Evolutionary conservation across 192 early-diverging fungal species (phyloP), one percentile per base, ranked within the genome.

Genomic region (Diversispora epigaea): DNA sequence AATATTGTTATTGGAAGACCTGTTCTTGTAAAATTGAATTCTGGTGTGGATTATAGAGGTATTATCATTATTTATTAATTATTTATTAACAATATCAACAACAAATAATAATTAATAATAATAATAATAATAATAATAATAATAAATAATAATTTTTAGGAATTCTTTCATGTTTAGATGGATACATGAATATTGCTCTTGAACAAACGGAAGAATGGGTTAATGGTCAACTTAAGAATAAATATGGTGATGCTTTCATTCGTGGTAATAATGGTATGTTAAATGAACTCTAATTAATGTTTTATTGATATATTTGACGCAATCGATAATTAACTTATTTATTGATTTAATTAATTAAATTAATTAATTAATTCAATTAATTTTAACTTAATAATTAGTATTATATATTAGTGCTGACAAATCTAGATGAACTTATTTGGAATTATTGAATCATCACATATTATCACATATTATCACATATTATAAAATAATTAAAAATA

Each of bases 171-270:
- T 96, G 95, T 80, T 79, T 99, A 71, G 96, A 99, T 79, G 94
- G 95, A 11, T 98, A 94, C 74, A 94, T 94, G 96, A 97, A 99
- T 83, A 96, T 99, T 85, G 97, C 95, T 12, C 72, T 99, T 79
- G 97, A 97, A 83, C 88, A 95, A 70, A 97, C 96, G 6, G 91
- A 97, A 76, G 97, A 99, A 82, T 97, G 92, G 66, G 96, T 97
- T 40, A 91, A 96, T 78, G 97, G 97, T n/a, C 84, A 92, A 67
- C 82, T 94, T 44, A 96, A 92, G 72, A 95, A 97, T 84, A 90
- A 85, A 65, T 99, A 96, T 79, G 96, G 96, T 22, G 97, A 99
- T 73, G 90, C 90, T 3, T 99, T 99, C 82, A 95, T 99, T 82
- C 92, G 97, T 10, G 97, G 97, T 71, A 99, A 99, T 84, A 97